Evolutionary conservation across 257 asterid genomes (phyloP), one percentile per base, ranked within the genome.

Genomic region (Capsicum baccatum): DNA sequence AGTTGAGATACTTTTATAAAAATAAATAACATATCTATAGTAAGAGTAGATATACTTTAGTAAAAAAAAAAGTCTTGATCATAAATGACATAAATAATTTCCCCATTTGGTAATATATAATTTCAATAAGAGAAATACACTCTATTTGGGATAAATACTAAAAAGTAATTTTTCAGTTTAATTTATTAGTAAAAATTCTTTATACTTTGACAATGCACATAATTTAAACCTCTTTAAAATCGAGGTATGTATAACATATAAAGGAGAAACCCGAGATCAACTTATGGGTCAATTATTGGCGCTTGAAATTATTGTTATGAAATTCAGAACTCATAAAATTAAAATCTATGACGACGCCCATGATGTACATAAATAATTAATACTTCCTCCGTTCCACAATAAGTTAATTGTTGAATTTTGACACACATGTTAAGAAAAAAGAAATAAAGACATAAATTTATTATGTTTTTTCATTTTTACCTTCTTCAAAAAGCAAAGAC

Each of bases 281-380:
- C 33, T 26, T 26, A 26, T 26, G 33, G 33, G 4, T 47, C 54
- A 48, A 48, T 1, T 9, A 66, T 35, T 33, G 13, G 1, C 3
- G 35, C 0, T 6, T 66, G 5, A 66, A 66, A 16, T 33, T 7
- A 0, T 64, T 3, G 3, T 33, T 64, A 0, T 10, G 3, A 26
- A 63, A 66, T 66, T 66, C 6, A 33, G 0, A 66, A 66, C 12
- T 33, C 19, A 66, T 66, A 66, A 66, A 66, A 66, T 35, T 66
- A 66, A 66, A 66, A 66, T 66, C 0, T 1, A 1, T 6, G 0
- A 6, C 8, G 6, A 1, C 0, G 2, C 0, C 2, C 6, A 3
- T 4, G 13, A 26, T 0, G n/a, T 64, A 64, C 44, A 64, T 12
- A 26, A 44, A 12, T 64, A 26, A 48, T 39, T 39, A 39, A 39